Conservation (phyloP, 139 green algal genomes). For the Dunaliella primolecta region DNA sequence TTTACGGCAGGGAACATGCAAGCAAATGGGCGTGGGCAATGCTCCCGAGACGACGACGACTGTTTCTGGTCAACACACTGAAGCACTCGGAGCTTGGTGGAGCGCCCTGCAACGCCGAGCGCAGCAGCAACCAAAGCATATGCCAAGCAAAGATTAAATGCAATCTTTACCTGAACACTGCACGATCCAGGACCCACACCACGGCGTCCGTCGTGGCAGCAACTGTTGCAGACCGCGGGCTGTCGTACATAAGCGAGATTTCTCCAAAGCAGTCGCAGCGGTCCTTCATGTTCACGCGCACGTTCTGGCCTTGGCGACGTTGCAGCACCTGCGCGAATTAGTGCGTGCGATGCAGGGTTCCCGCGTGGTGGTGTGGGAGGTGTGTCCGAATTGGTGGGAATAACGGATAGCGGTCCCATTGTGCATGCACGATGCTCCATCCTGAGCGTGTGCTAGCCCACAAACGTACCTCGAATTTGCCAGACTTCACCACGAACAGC, state of each 20-base stretch:
- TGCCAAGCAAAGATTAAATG: too few relatives aligned
- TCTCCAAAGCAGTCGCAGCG: conserved; percentile 88
- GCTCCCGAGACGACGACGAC: not conserved
- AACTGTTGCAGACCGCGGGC: conserved; percentile 81
- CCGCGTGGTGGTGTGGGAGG: too few relatives aligned
- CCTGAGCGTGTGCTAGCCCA: not conserved
- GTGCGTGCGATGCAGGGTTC: too few relatives aligned
- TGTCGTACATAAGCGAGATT: conserved; percentile 89
- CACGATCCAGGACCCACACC: conserved; percentile 89
- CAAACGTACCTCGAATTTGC: conserved; percentile 85
- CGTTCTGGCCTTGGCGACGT: conserved; percentile 77
- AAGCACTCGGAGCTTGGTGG: too few relatives aligned
- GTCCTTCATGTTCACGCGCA: conserved; percentile 87
- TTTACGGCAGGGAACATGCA: too few relatives aligned
- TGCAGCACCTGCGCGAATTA: conserved; percentile 74
- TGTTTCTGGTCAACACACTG: too few relatives aligned
- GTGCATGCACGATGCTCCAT: not conserved
- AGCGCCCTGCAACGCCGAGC: too few relatives aligned
- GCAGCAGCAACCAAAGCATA: too few relatives aligned
- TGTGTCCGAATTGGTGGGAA: not conserved
- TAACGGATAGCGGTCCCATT: not conserved
- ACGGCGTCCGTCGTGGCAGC: conserved; percentile 75
- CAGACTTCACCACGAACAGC: conserved; percentile 91
- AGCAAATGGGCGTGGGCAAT: too few relatives aligned
- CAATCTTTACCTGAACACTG: conserved; percentile 63